These are phyloP conservation scores for Botryotinia globosa DNA, from an alignment of 2,329 filamentous ascomycete genomes.

Conservation along the genomic window DNA sequence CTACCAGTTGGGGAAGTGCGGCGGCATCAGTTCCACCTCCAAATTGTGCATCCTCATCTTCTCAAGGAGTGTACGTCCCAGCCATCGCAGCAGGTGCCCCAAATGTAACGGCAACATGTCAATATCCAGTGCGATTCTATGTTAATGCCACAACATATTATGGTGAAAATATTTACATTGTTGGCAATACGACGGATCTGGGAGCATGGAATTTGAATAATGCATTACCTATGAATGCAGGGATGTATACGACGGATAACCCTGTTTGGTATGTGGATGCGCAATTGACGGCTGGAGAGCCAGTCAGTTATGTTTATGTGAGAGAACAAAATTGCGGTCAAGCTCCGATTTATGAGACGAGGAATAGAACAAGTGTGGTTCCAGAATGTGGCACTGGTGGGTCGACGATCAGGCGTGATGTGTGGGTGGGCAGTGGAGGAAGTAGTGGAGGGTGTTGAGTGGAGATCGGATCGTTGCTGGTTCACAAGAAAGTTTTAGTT, in stretches of 20 bases:
- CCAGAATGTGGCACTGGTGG: conserved; percentile 40
- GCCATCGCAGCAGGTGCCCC: conserved; percentile 45
- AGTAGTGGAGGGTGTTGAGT: conserved; percentile 31
- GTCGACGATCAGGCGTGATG: conserved; percentile 40
- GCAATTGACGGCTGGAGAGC: conserved; percentile 43
- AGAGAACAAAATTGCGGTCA: conserved; percentile 45
- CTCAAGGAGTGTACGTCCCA: conserved; percentile 50
- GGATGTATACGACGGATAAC: conserved; percentile 43
- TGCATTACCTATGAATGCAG: conserved; percentile 41
- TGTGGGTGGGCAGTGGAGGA: conserved; percentile 41
- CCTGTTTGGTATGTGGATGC: conserved; percentile 47
- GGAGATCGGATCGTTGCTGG: neutral
- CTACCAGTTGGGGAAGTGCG: conserved; percentile 52
- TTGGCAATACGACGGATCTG: conserved; percentile 44
- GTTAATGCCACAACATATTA: conserved; percentile 47
- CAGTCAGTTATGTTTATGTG: conserved; percentile 47
- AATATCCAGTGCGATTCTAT: conserved; percentile 44
- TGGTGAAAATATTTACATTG: conserved; percentile 49
- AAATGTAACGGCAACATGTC: conserved; percentile 32
- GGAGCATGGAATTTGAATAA: conserved; percentile 43
- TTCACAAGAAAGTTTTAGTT: neutral
- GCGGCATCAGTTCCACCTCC: conserved; percentile 47
- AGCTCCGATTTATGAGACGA: conserved; percentile 45
- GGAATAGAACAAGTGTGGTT: conserved; percentile 44
- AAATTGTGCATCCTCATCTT: conserved; percentile 47